Evolutionary conservation across 1,139 yeast species (phyloP).

Genomic region (Protomyces gravidus): DNA sequence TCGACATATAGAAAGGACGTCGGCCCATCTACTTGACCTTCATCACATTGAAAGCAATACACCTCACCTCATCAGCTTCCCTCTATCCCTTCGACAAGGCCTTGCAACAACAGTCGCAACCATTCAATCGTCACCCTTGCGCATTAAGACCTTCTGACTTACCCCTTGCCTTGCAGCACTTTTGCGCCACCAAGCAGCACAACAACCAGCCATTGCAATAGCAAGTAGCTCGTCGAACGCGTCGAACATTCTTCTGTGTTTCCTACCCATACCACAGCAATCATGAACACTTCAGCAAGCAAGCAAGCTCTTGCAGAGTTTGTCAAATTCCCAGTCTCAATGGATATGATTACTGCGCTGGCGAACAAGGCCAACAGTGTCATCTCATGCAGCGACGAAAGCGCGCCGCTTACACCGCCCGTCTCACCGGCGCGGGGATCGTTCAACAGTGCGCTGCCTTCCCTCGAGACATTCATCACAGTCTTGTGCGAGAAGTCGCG

Average conservation of each 20-base stretch:
- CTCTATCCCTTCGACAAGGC: no score
- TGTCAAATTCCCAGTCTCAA: slow-evolving; percentile 67
- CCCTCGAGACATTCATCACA: slow-evolving; percentile 63
- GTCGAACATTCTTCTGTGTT: not conserved
- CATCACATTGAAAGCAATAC: no score
- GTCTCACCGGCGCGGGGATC: slow-evolving; percentile 29
- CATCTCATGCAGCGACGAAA: slow-evolving; percentile 50
- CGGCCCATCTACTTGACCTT: no score
- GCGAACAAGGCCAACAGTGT: slow-evolving; percentile 77
- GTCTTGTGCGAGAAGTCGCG: slow-evolving; percentile 71
- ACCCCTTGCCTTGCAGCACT: no score
- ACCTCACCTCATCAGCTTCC: no score
- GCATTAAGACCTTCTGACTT: no score
- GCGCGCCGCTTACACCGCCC: slow-evolving; percentile 46
- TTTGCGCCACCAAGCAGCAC: no score
- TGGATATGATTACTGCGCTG: slow-evolving; percentile 74
- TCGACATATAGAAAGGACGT: not conserved
- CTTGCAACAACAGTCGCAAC: no score
- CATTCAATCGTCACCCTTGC: no score
- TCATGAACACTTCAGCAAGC: slow-evolving; percentile 2
- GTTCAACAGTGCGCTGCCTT: slow-evolving; percentile 37
- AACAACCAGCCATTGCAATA: no score
- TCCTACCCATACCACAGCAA: not conserved
- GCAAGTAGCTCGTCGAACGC: no score
- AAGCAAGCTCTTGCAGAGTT: slow-evolving; percentile 61